These are phyloP conservation scores for Vigna trinervia DNA, from an alignment of 306 rosid genomes.

Conservation along the genomic window DNA sequence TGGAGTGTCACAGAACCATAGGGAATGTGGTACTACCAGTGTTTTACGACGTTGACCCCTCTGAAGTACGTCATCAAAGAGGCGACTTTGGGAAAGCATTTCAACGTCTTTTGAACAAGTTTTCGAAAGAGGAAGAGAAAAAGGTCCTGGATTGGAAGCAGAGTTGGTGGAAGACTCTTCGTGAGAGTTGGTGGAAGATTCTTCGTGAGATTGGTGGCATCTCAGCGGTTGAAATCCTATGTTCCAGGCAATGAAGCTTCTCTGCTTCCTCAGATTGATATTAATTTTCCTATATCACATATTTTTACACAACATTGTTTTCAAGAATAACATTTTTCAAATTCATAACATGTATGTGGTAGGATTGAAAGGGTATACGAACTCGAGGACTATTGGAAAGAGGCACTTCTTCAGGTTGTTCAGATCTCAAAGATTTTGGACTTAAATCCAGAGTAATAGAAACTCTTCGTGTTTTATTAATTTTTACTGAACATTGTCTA, in stretches of 20 bases:
- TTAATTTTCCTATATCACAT: no score
- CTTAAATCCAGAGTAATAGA: not conserved
- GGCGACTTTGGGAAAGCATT: slow-evolving; percentile 2
- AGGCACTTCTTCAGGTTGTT: not conserved
- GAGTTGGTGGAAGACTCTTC: not conserved
- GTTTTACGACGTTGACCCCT: slow-evolving; percentile 25
- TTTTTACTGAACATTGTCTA: not conserved
- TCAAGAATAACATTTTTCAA: not conserved
- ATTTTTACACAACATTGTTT: not conserved
- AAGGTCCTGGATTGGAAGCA: not conserved
- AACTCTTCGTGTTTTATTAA: no score
- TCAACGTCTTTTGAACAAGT: not conserved
- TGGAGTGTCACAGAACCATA: not conserved
- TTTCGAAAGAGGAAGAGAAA: not conserved
- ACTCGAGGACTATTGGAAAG: accelerated
- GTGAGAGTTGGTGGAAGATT: not conserved
- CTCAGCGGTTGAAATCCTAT: not conserved
- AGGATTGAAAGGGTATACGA: accelerated
- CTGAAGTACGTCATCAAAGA: not conserved
- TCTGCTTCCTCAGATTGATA: not conserved
- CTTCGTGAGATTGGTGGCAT: not conserved
- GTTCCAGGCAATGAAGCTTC: not conserved
- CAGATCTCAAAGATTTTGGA: not conserved
- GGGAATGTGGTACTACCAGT: slow-evolving; percentile 3
- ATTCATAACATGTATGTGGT: not conserved